These are phyloP conservation scores for Zalerion maritima DNA, from an alignment of 495 filamentous ascomycete species.

Conservation along the genomic window DNA sequence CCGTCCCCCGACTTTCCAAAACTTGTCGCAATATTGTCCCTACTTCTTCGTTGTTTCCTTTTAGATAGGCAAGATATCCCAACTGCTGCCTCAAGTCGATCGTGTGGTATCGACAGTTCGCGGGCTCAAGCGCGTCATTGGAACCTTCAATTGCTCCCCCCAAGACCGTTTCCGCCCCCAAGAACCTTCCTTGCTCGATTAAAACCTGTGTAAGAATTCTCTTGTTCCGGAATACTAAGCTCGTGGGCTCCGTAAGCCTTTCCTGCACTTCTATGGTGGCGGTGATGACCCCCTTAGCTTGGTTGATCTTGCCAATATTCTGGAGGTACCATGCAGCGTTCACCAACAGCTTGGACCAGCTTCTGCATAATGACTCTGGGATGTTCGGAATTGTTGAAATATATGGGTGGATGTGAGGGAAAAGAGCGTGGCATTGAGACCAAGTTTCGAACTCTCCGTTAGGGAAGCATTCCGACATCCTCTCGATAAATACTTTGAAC, in stretches of 20 bases:
- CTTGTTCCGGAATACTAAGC: too few relatives aligned
- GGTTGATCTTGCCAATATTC: too few relatives aligned
- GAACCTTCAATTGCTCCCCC: too few relatives aligned
- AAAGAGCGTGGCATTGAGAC: slow-evolving; percentile 13
- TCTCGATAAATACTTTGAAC: slow-evolving; percentile 21
- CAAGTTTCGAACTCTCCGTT: slow-evolving; percentile 20
- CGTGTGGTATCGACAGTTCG: too few relatives aligned
- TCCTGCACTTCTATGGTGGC: too few relatives aligned
- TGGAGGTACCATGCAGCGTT: slow-evolving; percentile 14
- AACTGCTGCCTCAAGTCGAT: too few relatives aligned
- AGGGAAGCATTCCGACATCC: slow-evolving; percentile 24
- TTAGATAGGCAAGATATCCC: slow-evolving; percentile 7
- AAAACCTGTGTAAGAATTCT: too few relatives aligned
- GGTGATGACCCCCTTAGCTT: too few relatives aligned
- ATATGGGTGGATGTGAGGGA: slow-evolving; percentile 7
- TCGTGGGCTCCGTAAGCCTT: too few relatives aligned
- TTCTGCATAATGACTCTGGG: slow-evolving; percentile 4
- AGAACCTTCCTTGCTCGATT: too few relatives aligned
- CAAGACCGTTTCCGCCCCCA: too few relatives aligned
- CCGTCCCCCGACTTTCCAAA: slow-evolving; percentile 3
- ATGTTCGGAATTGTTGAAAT: slow-evolving; percentile 6
- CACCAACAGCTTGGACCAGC: slow-evolving; percentile 9
- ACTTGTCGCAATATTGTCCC: slow-evolving; percentile 7
- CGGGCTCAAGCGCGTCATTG: too few relatives aligned
- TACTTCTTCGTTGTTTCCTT: slow-evolving; percentile 11